A percentile compares a stretch with the other conserved stretches of the same genome.
phyloP scores from a whole-genome alignment of 2,329 filamentous ascomycete species.

The Microsporum canis region DNA sequence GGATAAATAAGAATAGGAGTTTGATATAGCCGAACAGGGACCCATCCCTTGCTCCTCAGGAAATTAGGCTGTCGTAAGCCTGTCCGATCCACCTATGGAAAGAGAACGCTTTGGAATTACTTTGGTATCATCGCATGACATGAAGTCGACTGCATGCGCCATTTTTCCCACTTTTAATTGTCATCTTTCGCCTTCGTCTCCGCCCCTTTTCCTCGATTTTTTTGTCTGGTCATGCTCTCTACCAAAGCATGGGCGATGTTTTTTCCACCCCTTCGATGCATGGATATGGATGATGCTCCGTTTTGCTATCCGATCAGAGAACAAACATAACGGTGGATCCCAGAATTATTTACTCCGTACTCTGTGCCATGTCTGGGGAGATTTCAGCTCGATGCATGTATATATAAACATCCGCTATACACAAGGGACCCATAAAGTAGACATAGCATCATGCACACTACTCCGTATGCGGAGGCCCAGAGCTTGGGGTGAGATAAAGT shows the following conservation, averaged over 20 bases:
- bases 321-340: no score
- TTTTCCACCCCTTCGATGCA: no score
- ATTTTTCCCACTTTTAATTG: background rate
- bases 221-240: background rate
- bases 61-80: constrained; percentile 5
- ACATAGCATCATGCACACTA: background rate
- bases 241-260: no score
- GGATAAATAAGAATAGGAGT: background rate
- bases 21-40: background rate
- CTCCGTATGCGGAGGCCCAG: background rate
- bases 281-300: no score
- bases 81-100: background rate
- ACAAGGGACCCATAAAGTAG: background rate
- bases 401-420: background rate
- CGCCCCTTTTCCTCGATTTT: background rate
- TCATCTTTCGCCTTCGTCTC: background rate
- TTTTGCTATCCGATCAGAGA: no score
- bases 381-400: background rate
- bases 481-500: background rate
- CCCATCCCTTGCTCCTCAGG: constrained; percentile 6
- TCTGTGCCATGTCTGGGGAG: background rate
- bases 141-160: background rate
- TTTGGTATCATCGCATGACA: background rate
- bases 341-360: no score
- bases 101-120: background rate